A percentile compares a stretch with the other conserved stretches of the same genome.
Conservation (phyloP, 768 basidiomycete genomes). For the Rhodotorula graminis region DNA sequence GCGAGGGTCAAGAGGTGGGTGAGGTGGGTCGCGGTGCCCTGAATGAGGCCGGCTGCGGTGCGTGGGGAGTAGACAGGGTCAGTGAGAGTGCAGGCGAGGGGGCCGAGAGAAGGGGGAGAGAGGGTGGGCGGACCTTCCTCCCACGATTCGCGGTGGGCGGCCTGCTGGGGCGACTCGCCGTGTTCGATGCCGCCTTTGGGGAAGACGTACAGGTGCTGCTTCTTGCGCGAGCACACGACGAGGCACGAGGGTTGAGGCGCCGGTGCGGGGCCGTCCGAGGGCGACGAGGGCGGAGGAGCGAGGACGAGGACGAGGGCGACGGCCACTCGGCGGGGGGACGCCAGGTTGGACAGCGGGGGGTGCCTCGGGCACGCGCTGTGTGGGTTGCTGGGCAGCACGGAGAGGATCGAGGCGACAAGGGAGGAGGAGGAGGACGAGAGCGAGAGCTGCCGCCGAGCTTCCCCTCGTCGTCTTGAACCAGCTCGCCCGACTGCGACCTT, state of each 20-base stretch:
- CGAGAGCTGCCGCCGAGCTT: no score
- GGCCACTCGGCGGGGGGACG: slow-evolving; percentile 21
- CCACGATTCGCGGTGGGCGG: slow-evolving; percentile 26
- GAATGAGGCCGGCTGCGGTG: slow-evolving; percentile 15
- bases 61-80: background rate
- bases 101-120: background rate
- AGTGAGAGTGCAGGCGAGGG: background rate
- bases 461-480: no score
- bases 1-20: slow-evolving; percentile 21
- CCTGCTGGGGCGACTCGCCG: slow-evolving; percentile 9
- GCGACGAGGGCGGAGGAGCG: background rate
- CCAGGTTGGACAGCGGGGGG: background rate
- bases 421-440: no score
- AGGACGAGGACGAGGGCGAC: slow-evolving; percentile 18
- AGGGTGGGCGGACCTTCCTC: slow-evolving; percentile 27
- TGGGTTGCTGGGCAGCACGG: accelerated
- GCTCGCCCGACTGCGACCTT: no score
- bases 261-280: background rate
- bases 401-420: no score
- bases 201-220: slow-evolving; percentile 21
- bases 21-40: slow-evolving; percentile 4
- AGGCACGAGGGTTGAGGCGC: slow-evolving; percentile 8
- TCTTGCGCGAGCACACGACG: slow-evolving; percentile 22
- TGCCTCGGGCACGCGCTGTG: no score
- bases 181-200: slow-evolving; percentile 37